Evolutionary conservation across 2,329 filamentous ascomycete species (phyloP), one percentile per base, ranked within the genome.

Genomic region (Pyrenophora seminiperda): DNA sequence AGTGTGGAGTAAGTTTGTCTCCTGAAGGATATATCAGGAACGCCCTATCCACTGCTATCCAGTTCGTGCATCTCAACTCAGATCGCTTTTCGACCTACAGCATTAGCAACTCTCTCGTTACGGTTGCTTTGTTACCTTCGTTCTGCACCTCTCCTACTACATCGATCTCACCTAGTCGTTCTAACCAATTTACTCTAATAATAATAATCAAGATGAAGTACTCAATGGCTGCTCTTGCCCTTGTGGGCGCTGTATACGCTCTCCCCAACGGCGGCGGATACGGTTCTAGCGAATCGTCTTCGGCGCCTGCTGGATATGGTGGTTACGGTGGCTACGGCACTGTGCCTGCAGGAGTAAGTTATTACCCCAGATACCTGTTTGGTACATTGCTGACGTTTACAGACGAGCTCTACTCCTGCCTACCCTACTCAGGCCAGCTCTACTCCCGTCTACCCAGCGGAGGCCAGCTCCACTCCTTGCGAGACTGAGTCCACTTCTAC

Each of bases 21-120:
- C 22, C 46, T 34, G 40, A 41, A 27, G 44, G 53, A 56, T 61
- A 62, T 69, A 70, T 68, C 63, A 63, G 41, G 58, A 44, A 59
- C 59, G 58, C 58, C 58, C 49, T 29, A 42, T 17, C 54, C 37
- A 50, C 41, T 46, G 50, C 11, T 41, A 27, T 27, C 13, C 24
- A 27, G 24, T 27, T 27, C 32, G 32, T 45, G 32, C 22, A 24
- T 33, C 30, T 19, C 36, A 27, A 41, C 24, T 15, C 31, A 19
- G 9, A 47, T 24, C 20, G 19, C 40, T 20, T 37, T 27, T 33
- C 15, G 30, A 27, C 18, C 19, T 27, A 15, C 19, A 27, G 19
- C 58, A 65, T 54, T 33, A 59, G 66, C 58, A 72, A 64, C 70
- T 73, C 70, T 59, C 63, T 72, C 70, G 68, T 65, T 73, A 73